A percentile compares a stretch with the other conserved stretches of the same genome.
These are phyloP conservation scores for Calonectria montana DNA, from an alignment of 2,329 filamentous ascomycete species.

Conservation along the genomic window DNA sequence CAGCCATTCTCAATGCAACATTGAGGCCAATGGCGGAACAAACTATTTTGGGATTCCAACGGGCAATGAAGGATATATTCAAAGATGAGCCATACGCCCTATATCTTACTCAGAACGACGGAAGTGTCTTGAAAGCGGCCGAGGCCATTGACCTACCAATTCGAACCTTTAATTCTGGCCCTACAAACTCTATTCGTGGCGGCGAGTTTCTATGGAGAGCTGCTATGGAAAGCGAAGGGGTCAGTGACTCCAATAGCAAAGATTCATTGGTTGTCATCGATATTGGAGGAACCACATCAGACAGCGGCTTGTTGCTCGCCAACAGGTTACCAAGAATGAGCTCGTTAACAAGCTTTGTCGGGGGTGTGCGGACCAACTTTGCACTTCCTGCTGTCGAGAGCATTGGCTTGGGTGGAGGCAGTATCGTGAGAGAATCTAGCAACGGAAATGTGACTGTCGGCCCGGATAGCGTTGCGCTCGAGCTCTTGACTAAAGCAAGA, in stretches of 20 bases:
- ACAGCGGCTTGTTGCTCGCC: slow-evolving; percentile 59
- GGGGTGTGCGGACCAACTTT: slow-evolving; percentile 24
- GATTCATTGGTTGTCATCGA: slow-evolving; percentile 57
- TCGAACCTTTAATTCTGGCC: slow-evolving; percentile 60
- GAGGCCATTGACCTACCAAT: slow-evolving; percentile 58
- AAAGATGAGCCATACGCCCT: slow-evolving; percentile 49
- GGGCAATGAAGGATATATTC: slow-evolving; percentile 54
- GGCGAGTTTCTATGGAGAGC: slow-evolving; percentile 57
- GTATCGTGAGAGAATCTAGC: slow-evolving; percentile 48
- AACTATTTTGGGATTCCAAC: slow-evolving; percentile 58
- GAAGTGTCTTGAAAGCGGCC: slow-evolving; percentile 56
- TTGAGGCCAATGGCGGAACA: slow-evolving; percentile 59
- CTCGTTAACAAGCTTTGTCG: slow-evolving; percentile 12
- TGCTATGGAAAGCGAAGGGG: slow-evolving; percentile 49
- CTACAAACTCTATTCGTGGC: slow-evolving; percentile 63
- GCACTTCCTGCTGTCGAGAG: slow-evolving; percentile 23
- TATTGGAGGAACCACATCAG: slow-evolving; percentile 65
- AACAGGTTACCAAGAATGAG: slow-evolving; percentile 20
- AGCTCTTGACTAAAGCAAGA: slow-evolving; percentile 56
- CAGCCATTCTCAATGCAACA: slow-evolving; percentile 64
- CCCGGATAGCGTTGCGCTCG: slow-evolving; percentile 63
- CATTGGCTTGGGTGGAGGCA: slow-evolving; percentile 52
- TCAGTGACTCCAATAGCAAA: neutral
- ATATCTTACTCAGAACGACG: slow-evolving; percentile 64
- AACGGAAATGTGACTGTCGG: slow-evolving; percentile 53